phyloP scores from a whole-genome alignment of 208 protist species.

The Trypanosoma conorhini region DNA sequence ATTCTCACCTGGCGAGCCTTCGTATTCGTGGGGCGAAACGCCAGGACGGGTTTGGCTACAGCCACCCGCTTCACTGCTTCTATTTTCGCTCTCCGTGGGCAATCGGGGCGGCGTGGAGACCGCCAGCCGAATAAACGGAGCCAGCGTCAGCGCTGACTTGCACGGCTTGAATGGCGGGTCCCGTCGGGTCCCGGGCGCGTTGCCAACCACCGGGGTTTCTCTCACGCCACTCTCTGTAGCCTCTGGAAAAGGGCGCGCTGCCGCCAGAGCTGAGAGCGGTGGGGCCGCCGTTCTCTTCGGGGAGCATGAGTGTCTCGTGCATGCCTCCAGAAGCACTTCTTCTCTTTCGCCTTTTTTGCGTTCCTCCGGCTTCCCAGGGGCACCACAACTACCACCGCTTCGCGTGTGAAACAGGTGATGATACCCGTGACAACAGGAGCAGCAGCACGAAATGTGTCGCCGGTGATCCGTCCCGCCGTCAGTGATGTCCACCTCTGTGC shows the following conservation, averaged over 20 bases:
- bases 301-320: background rate
- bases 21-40: background rate
- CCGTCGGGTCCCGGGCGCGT: background rate
- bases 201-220: background rate
- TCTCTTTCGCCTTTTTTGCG: background rate
- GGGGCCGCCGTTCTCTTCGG: background rate
- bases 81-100: background rate
- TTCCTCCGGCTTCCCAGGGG: background rate
- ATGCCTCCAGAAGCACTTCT: background rate
- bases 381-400: background rate
- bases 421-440: slow-evolving; percentile 25
- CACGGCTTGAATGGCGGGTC: background rate
- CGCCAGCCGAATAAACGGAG: slow-evolving; percentile 14
- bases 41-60: background rate
- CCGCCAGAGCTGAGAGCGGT: background rate
- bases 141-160: slow-evolving; percentile 12
- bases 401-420: slow-evolving; percentile 19
- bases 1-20: background rate
- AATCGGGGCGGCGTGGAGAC: background rate
- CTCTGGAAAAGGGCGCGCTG: background rate
- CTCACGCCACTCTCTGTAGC: background rate
- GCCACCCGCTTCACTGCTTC: background rate
- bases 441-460: slow-evolving; percentile 10
- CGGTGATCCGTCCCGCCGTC: slow-evolving; percentile 20
- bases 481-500: slow-evolving; percentile 72